Percentiles rank a stretch among this genome's conserved stretches.
phyloP scores from a whole-genome alignment of 2,329 filamentous ascomycete genomes.

The Diaporthe longicolla region DNA sequence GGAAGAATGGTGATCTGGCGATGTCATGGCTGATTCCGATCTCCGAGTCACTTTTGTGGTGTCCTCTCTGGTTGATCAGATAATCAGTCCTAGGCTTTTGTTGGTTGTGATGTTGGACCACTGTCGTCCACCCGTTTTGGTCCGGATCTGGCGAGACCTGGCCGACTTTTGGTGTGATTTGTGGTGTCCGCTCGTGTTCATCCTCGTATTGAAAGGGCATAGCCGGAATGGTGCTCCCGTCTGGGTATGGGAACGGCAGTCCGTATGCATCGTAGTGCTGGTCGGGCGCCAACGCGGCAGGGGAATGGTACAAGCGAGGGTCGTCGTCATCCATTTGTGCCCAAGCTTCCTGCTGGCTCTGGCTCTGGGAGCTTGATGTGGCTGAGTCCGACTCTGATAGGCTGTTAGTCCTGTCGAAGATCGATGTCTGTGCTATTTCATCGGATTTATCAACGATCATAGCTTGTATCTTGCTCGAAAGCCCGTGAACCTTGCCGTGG shows the following conservation, averaged over 20 bases:
- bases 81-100: constrained; percentile 52
- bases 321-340: constrained; percentile 48
- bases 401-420: constrained; percentile 66
- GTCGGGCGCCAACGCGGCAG: constrained; percentile 47
- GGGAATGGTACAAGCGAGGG: constrained; percentile 50
- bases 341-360: constrained; percentile 46
- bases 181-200: constrained; percentile 50
- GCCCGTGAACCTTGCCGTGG: constrained; percentile 57
- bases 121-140: constrained; percentile 45
- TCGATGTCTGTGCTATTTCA: constrained; percentile 56
- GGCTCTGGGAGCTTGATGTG: constrained; percentile 55
- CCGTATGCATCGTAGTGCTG: constrained; percentile 53
- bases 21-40: constrained; percentile 59
- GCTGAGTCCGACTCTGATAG: constrained; percentile 62
- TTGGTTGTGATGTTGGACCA: constrained; percentile 58
- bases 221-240: constrained; percentile 46
- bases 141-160: constrained; percentile 43
- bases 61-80: constrained; percentile 3
- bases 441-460: constrained; percentile 54
- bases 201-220: constrained; percentile 47
- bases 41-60: constrained; percentile 29
- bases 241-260: constrained; percentile 51
- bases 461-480: constrained; percentile 58
- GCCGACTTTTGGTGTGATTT: constrained; percentile 39
- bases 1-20: constrained; percentile 53